Conservation (phyloP, 495 filamentous ascomycete genomes). For the Friedmanniomyces endolithicus region DNA sequence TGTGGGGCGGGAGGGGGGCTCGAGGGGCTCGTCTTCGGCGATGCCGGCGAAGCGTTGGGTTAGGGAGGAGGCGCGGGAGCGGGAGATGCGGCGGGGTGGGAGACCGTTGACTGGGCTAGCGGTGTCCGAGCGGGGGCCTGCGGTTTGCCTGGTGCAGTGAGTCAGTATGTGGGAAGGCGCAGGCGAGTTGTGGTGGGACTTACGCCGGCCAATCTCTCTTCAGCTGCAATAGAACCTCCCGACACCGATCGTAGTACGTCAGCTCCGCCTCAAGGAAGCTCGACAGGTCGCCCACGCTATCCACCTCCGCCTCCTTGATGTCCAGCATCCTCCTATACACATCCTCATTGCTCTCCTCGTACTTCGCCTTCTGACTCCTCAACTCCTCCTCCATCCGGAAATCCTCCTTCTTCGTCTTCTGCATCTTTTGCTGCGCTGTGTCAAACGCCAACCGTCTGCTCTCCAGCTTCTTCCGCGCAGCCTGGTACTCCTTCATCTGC, state of each 20-base stretch:
- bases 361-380: slow-evolving; percentile 83
- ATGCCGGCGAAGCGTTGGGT: slow-evolving; percentile 44
- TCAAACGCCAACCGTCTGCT: slow-evolving; percentile 83
- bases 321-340: slow-evolving; percentile 90
- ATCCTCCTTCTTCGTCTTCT: slow-evolving; percentile 88
- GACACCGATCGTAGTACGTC: slow-evolving; percentile 79
- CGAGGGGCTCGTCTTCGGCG: slow-evolving; percentile 45
- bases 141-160: slow-evolving; percentile 1
- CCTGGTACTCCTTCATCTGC: slow-evolving; percentile 98
- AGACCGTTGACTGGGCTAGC: slow-evolving; percentile 22
- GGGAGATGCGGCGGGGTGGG: slow-evolving; percentile 36
- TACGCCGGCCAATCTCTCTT: slow-evolving; percentile 54
- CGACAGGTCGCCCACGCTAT: slow-evolving; percentile 68
- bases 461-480: slow-evolving; percentile 89
- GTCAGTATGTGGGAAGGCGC: slow-evolving; percentile 1
- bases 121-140: slow-evolving; percentile 2
- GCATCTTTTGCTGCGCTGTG: slow-evolving; percentile 78
- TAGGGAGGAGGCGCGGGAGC: slow-evolving; percentile 50
- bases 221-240: slow-evolving; percentile 57
- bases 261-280: slow-evolving; percentile 83
- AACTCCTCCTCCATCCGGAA: slow-evolving; percentile 89
- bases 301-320: slow-evolving; percentile 81
- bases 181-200: neutral
- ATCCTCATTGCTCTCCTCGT: slow-evolving; percentile 90
- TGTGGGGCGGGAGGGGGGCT: slow-evolving; percentile 33